Base-by-base conservation (phyloP, 2,329 filamentous ascomycete genomes). In the Arachnomyces sp. region DNA sequence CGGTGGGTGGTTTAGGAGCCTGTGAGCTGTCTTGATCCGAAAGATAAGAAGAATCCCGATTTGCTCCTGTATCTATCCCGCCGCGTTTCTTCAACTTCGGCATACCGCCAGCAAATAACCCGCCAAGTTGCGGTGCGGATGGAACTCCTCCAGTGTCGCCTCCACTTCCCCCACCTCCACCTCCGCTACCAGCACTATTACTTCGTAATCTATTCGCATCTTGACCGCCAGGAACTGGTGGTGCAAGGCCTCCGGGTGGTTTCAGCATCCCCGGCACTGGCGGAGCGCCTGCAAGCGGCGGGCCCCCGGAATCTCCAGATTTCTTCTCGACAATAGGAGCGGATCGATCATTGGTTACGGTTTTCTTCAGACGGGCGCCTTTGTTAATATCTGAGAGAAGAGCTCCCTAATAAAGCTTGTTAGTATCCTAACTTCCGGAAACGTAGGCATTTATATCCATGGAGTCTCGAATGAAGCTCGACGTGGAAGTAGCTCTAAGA, bases 51-150 rank as follows among this genome's bases (percentile, higher is more conserved):
- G 86, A 78, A 48, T 80, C 80, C 46, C 71, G 72, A 50, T 75
- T 79, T 49, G 83, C 84, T 60, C 81, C 85, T 1, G 85, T 90
- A 62, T 87, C 76, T 44, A 90, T 71, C 30, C 84, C 84, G 35
- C 86, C 89, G 41, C 87, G 84, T 69, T 93, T 95, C 61, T 86
- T 85, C 55, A 98, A 62, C 67, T 95, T 96, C 2, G 92, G 92
- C 78, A 96, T 96, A 29, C 90, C 92, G 28, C 87, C 89, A 1
- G 86, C 87, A 57, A 98, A 95, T 17, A 98, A 63, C 1, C 92
- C 92, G 21, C 72, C 90, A 8, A 96, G 64, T 59, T 95, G 90
- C 8, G 88, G 87, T 35, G 86, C 78, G 14, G 78, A 63, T 15
- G 82, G 76, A 50, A 73, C 63, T 2, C 65, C 59, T 3, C 63